Percentiles rank a stretch among this genome's conserved stretches.
Evolutionary conservation across 2,329 filamentous ascomycete genomes (phyloP).

Genomic region (Trichoderma sp.): DNA sequence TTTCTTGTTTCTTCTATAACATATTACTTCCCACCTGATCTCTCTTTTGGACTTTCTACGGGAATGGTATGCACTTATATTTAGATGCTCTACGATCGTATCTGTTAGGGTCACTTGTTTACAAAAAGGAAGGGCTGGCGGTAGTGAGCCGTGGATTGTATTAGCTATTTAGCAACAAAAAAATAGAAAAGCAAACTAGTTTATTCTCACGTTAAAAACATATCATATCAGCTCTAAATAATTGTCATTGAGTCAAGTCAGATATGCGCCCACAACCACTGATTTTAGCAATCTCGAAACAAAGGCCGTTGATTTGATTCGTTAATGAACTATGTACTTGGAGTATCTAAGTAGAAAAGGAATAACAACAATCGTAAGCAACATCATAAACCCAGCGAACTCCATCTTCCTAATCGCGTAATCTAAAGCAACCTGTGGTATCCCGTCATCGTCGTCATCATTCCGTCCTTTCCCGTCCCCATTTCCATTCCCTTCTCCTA

Average conservation of each 20-base stretch:
- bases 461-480: neutral
- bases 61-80: neutral
- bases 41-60: neutral
- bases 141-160: neutral
- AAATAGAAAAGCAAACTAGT: neutral
- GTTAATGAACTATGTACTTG: neutral
- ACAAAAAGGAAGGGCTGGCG: neutral
- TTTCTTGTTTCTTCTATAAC: neutral
- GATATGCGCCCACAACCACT: neutral
- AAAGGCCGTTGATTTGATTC: neutral
- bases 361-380: slow-evolving; percentile 4
- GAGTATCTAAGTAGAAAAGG: slow-evolving; percentile 18
- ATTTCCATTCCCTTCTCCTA: neutral
- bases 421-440: slow-evolving; percentile 24
- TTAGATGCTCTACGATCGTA: neutral
- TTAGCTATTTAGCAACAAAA: neutral
- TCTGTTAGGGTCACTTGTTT: neutral
- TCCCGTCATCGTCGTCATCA: slow-evolving; percentile 12
- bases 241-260: neutral
- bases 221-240: neutral
- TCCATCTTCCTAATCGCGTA: slow-evolving; percentile 11
- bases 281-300: neutral
- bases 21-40: neutral
- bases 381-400: slow-evolving; percentile 23
- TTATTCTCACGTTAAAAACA: neutral